Conservation (phyloP, 352 stramenopile genomes). For the Phytophthora cactorum region DNA sequence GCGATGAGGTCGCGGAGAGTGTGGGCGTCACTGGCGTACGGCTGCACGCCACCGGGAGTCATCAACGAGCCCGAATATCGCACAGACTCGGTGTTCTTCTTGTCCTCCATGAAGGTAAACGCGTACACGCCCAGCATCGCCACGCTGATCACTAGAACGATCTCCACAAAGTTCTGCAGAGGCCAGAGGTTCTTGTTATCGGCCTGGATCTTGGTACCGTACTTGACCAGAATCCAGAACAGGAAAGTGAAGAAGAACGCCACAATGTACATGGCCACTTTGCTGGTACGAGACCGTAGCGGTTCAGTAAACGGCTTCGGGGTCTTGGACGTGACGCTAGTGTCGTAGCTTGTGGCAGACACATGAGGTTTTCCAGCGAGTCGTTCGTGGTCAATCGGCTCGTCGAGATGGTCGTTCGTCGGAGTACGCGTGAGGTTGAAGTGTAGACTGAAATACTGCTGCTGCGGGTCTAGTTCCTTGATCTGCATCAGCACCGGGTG, state of each 20-base stretch:
- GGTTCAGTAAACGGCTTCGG: constrained; percentile 40
- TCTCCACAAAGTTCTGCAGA: constrained; percentile 55
- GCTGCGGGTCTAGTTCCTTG: constrained; percentile 34
- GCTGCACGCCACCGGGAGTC: constrained; percentile 16
- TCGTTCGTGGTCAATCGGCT: constrained; percentile 31
- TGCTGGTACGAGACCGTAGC: constrained; percentile 26
- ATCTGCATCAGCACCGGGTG: constrained; percentile 41
- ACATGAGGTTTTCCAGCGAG: constrained; percentile 17
- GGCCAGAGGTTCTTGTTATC: constrained; percentile 43
- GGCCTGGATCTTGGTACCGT: constrained; percentile 33
- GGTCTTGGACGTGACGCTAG: constrained; percentile 2
- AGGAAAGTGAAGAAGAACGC: constrained; percentile 33
- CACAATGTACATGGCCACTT: constrained; percentile 29
- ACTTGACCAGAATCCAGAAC: constrained; percentile 36
- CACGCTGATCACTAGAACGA: constrained; percentile 17
- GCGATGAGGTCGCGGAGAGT: constrained; percentile 25
- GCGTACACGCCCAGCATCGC: constrained; percentile 18
- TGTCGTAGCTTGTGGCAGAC: constrained; percentile 14
- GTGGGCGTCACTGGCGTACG: constrained; percentile 19
- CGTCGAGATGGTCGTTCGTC: constrained; percentile 21
- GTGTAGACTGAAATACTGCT: constrained; percentile 31
- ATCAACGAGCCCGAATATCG: constrained; percentile 10
- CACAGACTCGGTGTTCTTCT: constrained; percentile 8
- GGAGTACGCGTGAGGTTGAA: constrained; percentile 42
- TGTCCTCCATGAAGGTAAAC: constrained; percentile 20